Evolutionary conservation across 495 filamentous ascomycete genomes (phyloP), one percentile per base, ranked within the genome.

Genomic region (Paragyromitra xinjiangensis): DNA sequence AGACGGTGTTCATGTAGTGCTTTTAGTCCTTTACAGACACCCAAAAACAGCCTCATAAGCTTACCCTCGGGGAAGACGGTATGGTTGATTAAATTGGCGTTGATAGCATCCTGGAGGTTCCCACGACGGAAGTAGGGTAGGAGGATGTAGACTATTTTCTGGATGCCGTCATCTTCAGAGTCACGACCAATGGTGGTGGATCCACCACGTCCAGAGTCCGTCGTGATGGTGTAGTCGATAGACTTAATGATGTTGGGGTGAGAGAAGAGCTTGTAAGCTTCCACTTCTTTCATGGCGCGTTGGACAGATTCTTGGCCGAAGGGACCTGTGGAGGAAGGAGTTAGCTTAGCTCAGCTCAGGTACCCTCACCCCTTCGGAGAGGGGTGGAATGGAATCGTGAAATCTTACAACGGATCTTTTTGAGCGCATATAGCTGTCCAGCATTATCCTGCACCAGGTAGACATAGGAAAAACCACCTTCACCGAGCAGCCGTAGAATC

Each of bases 401-500:
- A 24, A 7, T 12, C 56, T 73, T 80, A 80, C 93, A 99, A 79
- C 95, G 90, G 82, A 99, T 99, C 86, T 98, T 98, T 85, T 99
- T 99, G 42, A 99, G 89, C 6, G 95, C 95, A 85, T 94, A 97
- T 51, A 98, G 88, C 73, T 93, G 89, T 26, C 92, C 91, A 63
- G 88, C 91, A 55, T 91, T 94, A 82, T 96, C 93, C 88, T 98
- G 92, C 40, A 99, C 95, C 67, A 99, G 92, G 85, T 99, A 99
- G 73, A 99, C 95, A 83, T 98, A 98, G 78, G 92, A 95, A 87
- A 98, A 99, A 73, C 95, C 95, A 83, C 95, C 95, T 90, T 98
- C 95, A 81, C 95, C 95, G 8, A 99, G 88, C 45, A 99, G 86
- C 67, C 95, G 90, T 73, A 97, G 86, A 83, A 99, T 93, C 88